A percentile compares a stretch with the other conserved stretches of the same genome.
Conservation (phyloP, 169 alveolate genomes). For the Eimeria acervulina region DNA sequence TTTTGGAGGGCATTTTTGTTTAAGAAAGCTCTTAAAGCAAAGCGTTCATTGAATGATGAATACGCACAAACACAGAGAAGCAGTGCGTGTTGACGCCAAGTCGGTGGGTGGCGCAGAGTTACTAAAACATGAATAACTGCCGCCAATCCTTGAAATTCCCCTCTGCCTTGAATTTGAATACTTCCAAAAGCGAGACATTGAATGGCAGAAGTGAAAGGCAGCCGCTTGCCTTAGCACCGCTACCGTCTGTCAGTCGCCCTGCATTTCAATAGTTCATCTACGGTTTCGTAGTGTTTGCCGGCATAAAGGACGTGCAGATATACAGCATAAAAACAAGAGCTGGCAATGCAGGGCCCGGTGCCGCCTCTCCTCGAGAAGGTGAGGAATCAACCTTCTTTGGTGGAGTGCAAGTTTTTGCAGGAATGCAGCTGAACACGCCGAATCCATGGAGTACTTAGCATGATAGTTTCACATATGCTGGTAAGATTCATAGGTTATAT, state of each 20-base stretch:
- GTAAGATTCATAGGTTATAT: too few relatives aligned
- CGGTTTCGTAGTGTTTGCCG: not conserved
- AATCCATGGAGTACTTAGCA: not conserved
- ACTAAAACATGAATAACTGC: too few relatives aligned
- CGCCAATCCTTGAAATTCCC: too few relatives aligned
- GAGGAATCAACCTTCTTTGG: not conserved
- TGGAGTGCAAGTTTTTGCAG: not conserved
- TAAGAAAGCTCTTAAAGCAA: not conserved
- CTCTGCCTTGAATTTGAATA: not conserved
- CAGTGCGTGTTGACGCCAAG: not conserved
- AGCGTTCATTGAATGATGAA: too few relatives aligned
- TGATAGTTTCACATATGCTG: not conserved
- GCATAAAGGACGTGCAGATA: not conserved
- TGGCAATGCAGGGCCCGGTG: not conserved
- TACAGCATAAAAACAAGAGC: not conserved
- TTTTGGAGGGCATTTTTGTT: too few relatives aligned
- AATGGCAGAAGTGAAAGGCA: not conserved
- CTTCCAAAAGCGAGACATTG: not conserved
- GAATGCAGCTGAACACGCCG: not conserved
- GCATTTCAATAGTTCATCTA: too few relatives aligned
- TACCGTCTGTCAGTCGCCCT: too few relatives aligned
- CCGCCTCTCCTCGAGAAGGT: not conserved
- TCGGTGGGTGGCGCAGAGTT: too few relatives aligned
- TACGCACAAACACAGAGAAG: not conserved
- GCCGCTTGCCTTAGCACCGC: not conserved